Evolutionary conservation across 164 flowering plant genomes (phyloP), one percentile per base, ranked within the genome.

Genomic region (Piper betle): DNA sequence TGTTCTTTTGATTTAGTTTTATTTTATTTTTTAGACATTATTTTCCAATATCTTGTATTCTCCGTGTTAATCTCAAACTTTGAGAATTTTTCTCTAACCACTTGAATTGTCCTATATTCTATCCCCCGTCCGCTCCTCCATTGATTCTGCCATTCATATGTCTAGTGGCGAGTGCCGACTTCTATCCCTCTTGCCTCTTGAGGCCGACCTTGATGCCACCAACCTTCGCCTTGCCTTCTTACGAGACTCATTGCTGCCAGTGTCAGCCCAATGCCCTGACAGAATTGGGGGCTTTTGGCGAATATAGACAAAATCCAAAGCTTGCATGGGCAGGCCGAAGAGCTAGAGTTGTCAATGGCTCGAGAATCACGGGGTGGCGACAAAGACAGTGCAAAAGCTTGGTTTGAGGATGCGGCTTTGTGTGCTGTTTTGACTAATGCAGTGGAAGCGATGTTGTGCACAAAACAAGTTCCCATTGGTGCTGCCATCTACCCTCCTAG

Each of bases 391-490:
- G n/a, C n/a, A n/a, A n/a, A 18, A 74, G 19, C 7, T 19, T 58
- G 33, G 10, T 52, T 71, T 72, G 82, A 76, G 70, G 85, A 80
- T 67, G 73, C 66, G 37, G 69, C 72, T 15, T 57, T 85, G 64
- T 78, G 89, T 63, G 13, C 64, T 46, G 84, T 82, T 72, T 19
- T 85, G n/a, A 85, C 87, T 9, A 87, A 87, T 61, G 83, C 83
- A 6, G 91, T 82, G 59, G 91, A 84, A 67, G 91, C 85, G 67
- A 78, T 71, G 63, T 75, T 75, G 61, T 37, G 62, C 25, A 65
- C 9, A 12, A 15, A 55, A 2, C 81, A 80, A 6, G 64, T 61
- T 8, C 9, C 61, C 38, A 48, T 82, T 4, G 90, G 92, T 6
- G 60, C 77, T 46, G 87, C 86, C 3, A 79, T 88, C 19, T 88